These are phyloP conservation scores for Tylopilus sp. DNA, from an alignment of 768 basidiomycete species.

Conservation along the genomic window DNA sequence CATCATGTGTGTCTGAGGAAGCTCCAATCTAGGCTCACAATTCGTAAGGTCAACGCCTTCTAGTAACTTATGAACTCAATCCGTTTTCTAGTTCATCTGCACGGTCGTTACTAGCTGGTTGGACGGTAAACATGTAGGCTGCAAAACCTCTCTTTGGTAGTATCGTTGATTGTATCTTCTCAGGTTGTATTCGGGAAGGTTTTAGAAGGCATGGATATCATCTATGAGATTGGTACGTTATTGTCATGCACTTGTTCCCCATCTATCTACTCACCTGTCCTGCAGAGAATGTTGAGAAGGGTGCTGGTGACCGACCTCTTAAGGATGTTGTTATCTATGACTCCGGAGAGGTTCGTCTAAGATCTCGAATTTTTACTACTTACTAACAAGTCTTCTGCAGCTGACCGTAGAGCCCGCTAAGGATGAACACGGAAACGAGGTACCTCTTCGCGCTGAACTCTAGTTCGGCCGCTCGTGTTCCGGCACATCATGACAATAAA, in stretches of 20 bases:
- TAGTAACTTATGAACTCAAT: neutral
- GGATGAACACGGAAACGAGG: slow-evolving; percentile 76
- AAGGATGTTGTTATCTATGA: slow-evolving; percentile 79
- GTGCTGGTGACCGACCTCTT: slow-evolving; percentile 63
- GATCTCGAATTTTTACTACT: slow-evolving; percentile 4
- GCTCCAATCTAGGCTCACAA: slow-evolving; percentile 62
- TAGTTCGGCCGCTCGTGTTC: slow-evolving; percentile 45
- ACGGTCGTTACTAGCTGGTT: slow-evolving; percentile 86
- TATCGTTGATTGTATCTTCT: slow-evolving; percentile 9
- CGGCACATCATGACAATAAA: slow-evolving; percentile 47
- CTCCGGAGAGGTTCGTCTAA: slow-evolving; percentile 74
- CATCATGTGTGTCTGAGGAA: neutral
- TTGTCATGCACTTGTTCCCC: neutral
- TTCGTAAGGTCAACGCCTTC: slow-evolving; percentile 52
- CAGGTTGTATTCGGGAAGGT: slow-evolving; percentile 94
- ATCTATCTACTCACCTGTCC: slow-evolving; percentile 8
- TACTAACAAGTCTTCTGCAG: slow-evolving; percentile 32
- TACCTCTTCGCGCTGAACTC: slow-evolving; percentile 94
- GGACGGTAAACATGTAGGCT: slow-evolving; percentile 79
- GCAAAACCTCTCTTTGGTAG: neutral
- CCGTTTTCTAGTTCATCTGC: slow-evolving; percentile 74
- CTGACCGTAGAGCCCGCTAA: slow-evolving; percentile 49
- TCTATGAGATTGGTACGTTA: slow-evolving; percentile 65
- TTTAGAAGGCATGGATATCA: slow-evolving; percentile 88
- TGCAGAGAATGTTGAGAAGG: slow-evolving; percentile 74